Percentiles rank a stretch among this genome's conserved stretches.
phyloP scores from a whole-genome alignment of 495 filamentous ascomycete genomes.

The Penicillium antarcticum region DNA sequence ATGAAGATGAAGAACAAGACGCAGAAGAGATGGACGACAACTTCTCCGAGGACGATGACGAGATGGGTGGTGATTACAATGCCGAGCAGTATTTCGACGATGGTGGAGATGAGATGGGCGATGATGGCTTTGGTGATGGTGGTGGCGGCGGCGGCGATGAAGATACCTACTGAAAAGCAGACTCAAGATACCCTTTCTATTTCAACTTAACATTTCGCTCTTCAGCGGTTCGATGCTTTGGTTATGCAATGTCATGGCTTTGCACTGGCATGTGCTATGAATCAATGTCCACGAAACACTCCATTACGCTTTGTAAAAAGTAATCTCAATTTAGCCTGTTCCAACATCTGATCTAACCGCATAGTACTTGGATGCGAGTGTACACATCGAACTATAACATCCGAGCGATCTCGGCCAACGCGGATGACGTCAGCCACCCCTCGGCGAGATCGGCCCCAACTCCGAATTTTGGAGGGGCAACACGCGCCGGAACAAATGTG shows the following conservation, averaged over 20 bases:
- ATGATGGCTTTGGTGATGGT: slow-evolving; percentile 48
- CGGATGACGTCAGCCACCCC: slow-evolving; percentile 25
- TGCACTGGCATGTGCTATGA: not conserved
- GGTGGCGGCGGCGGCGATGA: slow-evolving; percentile 49
- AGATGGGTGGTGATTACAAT: slow-evolving; percentile 60
- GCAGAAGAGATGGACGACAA: slow-evolving; percentile 57
- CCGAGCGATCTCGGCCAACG: slow-evolving; percentile 3
- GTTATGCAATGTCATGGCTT: not conserved
- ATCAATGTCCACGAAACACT: not conserved
- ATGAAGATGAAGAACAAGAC: slow-evolving; percentile 45
- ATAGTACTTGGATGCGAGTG: not conserved
- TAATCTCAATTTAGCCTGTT: too few relatives aligned
- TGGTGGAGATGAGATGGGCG: slow-evolving; percentile 56
- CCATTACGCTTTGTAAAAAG: too few relatives aligned
- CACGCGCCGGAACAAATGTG: not conserved
- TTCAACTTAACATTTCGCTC: slow-evolving; percentile 3
- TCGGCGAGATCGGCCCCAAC: slow-evolving; percentile 16
- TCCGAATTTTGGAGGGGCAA: slow-evolving; percentile 11
- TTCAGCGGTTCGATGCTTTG: slow-evolving; percentile 11
- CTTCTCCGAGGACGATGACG: slow-evolving; percentile 54
- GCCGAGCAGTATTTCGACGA: slow-evolving; percentile 65
- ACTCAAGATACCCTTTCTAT: slow-evolving; percentile 37
- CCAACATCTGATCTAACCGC: too few relatives aligned
- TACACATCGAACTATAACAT: not conserved
- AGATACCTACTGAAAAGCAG: slow-evolving; percentile 39